These are phyloP conservation scores for Xylaria sp. DNA, from an alignment of 2,329 filamentous ascomycete species.

Conservation along the genomic window DNA sequence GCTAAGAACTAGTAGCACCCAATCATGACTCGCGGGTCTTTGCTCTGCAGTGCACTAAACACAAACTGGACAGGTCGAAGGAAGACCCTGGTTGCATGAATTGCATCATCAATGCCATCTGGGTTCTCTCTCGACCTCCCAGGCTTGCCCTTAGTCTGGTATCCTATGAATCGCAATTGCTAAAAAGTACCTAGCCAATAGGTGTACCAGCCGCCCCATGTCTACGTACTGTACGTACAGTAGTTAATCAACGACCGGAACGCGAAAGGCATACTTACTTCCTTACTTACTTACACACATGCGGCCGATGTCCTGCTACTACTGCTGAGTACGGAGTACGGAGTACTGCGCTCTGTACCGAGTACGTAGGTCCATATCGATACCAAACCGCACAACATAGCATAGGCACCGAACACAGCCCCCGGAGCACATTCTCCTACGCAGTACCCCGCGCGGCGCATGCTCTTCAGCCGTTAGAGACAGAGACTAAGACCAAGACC, in stretches of 20 bases:
- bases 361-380: too few species aligned
- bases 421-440: neutral
- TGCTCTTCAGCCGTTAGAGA: neutral
- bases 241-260: neutral
- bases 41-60: neutral
- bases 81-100: slow-evolving; percentile 13
- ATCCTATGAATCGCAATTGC: neutral
- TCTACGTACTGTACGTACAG: neutral
- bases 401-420: too few species aligned
- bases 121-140: neutral
- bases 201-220: neutral
- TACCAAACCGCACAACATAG: too few species aligned
- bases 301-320: too few species aligned
- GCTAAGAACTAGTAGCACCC: neutral
- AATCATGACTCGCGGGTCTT: neutral
- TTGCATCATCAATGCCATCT: slow-evolving; percentile 18
- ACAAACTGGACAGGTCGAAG: slow-evolving; percentile 6
- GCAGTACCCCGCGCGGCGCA: neutral
- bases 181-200: neutral
- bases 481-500: neutral
- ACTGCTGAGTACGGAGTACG: neutral
- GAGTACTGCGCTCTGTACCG: too few species aligned
- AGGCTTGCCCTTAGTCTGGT: neutral
- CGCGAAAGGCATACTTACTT: neutral
- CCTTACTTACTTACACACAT: too few species aligned